Base-by-base conservation (phyloP, 177 flowering plant species). In the Tripterygium wilfordii region DNA sequence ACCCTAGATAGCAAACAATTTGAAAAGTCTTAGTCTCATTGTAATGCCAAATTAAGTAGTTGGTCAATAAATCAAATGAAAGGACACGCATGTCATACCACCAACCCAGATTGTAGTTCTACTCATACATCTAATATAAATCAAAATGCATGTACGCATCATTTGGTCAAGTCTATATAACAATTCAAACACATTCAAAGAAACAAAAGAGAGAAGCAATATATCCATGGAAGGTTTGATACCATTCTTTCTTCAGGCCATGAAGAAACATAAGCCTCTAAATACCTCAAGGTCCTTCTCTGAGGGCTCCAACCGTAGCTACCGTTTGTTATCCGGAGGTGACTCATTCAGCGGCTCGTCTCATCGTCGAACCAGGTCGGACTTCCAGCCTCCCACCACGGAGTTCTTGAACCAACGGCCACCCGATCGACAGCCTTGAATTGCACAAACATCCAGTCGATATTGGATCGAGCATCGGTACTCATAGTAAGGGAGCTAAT, bases 161-260 rank as follows among this genome's bases (percentile, higher is more conserved):
- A n/a, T n/a, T n/a, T n/a, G n/a, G n/a, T n/a, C n/a, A n/a, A n/a
- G n/a, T n/a, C n/a, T n/a, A n/a, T n/a, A n/a, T n/a, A n/a, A n/a
- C n/a, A n/a, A n/a, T n/a, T n/a, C n/a, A 30, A 7, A 6, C 33
- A 6, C 33, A 7, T 12, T 30, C 7, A 7, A 30, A 7, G 21
- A 2, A n/a, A 36, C 5, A n/a, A 15, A 36, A 4, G 5, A 36
- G 4, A 15, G 39, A 36, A 36, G 39, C 10, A n/a, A 36, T 15
- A 36, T 10, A 36, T 36, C n/a, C 39, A 73, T 73, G 75, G 75
- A 70, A 50, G 75, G 78, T 3, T 51, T 74, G 24, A 74, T 74
- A 31, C 70, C 75, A 27, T 66, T 24, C 41, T 67, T 74, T 10
- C 4, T 74, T 10, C 63, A 52, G 22, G 65, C 68, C 22, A 38